phyloP scores from a whole-genome alignment of 176 grass and related monocot genomes.

The Oryza glaberrima region DNA sequence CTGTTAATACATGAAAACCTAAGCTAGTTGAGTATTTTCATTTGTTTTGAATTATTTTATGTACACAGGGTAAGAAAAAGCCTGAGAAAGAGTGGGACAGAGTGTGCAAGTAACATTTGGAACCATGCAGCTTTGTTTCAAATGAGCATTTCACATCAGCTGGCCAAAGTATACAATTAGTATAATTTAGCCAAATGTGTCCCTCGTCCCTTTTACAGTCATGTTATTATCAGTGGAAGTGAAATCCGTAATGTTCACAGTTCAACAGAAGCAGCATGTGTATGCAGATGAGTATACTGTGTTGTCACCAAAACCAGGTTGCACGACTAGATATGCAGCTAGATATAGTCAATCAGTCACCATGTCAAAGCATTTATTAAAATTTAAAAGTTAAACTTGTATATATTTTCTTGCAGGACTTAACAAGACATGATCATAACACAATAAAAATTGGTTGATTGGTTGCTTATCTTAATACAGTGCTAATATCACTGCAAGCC shows the following conservation, averaged over 20 bases:
- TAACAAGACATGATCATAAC: slow-evolving; percentile 1
- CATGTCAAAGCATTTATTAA: neutral
- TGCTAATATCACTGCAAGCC: neutral
- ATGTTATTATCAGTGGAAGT: neutral
- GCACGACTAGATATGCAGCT: neutral
- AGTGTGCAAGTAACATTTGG: neutral
- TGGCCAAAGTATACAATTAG: neutral
- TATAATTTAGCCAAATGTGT: neutral
- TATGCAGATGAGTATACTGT: neutral
- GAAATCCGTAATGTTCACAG: neutral
- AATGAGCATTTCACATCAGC: neutral
- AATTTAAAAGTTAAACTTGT: neutral
- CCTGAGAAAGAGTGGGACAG: neutral
- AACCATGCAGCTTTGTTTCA: neutral
- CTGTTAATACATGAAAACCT: neutral
- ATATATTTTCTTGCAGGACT: neutral
- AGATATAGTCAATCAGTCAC: neutral
- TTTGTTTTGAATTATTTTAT: neutral
- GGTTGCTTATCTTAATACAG: neutral
- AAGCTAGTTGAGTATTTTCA: neutral
- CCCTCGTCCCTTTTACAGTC: neutral
- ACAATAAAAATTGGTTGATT: neutral
- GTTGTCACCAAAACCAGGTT: neutral
- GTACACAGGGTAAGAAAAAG: neutral
- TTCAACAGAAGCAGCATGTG: neutral